Evolutionary conservation across 192 early-diverging fungal genomes (phyloP).

Genomic region (Coemansia umbellata): DNA sequence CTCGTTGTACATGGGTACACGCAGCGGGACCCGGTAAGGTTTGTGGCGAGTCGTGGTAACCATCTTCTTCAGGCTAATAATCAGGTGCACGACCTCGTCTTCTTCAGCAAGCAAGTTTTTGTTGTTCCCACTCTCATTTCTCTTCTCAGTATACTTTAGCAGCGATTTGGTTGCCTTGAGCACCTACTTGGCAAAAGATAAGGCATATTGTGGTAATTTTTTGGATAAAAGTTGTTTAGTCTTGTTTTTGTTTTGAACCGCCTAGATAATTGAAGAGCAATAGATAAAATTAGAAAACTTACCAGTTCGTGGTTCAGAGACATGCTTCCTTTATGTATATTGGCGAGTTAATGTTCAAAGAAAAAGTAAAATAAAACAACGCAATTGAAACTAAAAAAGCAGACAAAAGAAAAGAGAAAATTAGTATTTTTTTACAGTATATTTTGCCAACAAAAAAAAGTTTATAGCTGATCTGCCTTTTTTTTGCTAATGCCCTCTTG

Average conservation of each 20-base stretch:
- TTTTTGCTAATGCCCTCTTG: too few relatives aligned
- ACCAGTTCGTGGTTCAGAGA: constrained; percentile 39
- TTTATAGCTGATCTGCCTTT: background rate
- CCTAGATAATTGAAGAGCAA: too few relatives aligned
- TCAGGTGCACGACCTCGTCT: constrained; percentile 56
- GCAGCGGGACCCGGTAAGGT: constrained; percentile 69
- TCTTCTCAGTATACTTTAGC: constrained; percentile 31
- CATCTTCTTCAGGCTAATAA: constrained; percentile 68
- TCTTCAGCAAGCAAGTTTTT: constrained; percentile 55
- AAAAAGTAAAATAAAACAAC: background rate
- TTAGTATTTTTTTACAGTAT: background rate
- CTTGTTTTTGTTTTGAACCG: too few relatives aligned
- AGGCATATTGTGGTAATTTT: too few relatives aligned
- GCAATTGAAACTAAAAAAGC: constrained; percentile 3
- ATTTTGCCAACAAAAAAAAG: constrained; percentile 2
- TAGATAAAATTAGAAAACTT: too few relatives aligned
- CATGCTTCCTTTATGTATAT: constrained; percentile 17
- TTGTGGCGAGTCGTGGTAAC: constrained; percentile 57
- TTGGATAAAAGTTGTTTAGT: too few relatives aligned
- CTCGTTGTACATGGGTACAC: constrained; percentile 60
- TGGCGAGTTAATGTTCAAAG: too few relatives aligned
- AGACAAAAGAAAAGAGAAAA: background rate
- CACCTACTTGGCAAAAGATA: too few relatives aligned
- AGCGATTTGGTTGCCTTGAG: constrained; percentile 35
- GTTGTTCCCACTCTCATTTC: constrained; percentile 26